Evolutionary conservation across 192 early-diverging fungal genomes (phyloP).

Genomic region (Coemansia sp.): DNA sequence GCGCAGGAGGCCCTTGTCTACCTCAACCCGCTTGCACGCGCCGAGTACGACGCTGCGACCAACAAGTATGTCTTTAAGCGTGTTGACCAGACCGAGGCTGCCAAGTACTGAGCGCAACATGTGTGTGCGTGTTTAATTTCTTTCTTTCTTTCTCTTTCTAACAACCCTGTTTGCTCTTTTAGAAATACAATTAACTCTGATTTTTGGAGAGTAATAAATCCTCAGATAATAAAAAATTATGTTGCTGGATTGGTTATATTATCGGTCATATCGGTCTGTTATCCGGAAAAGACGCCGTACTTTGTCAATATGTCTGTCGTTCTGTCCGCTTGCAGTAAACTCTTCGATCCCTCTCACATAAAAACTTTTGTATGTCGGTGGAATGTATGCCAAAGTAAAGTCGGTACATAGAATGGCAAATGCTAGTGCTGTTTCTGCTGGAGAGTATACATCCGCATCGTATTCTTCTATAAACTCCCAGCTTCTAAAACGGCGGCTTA

Average conservation of each 20-base stretch:
- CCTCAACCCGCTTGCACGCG: conserved; percentile 85
- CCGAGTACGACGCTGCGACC: conserved; percentile 74
- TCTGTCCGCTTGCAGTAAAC: background rate
- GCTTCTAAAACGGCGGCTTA: background rate
- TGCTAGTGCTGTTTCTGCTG: background rate
- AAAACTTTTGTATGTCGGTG: background rate
- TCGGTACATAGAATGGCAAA: background rate
- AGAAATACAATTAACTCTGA: no score
- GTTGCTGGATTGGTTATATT: no score
- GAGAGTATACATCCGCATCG: no score
- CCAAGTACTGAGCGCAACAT: conserved; percentile 7
- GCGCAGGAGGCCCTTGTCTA: conserved; percentile 80
- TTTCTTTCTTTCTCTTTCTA: background rate
- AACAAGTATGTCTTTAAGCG: conserved; percentile 48
- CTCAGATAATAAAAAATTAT: no score
- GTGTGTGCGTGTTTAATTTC: background rate
- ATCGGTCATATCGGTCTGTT: no score
- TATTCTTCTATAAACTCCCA: background rate
- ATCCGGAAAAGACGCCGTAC: background rate
- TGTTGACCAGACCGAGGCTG: conserved; percentile 29
- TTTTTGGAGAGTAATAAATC: no score
- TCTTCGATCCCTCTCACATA: background rate
- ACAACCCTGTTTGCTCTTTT: no score
- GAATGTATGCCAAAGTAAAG: background rate
- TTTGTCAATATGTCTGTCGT: background rate